Evolutionary conservation across 345 rosid species (phyloP), one percentile per base, ranked within the genome.

Genomic region (Citrus medica): DNA sequence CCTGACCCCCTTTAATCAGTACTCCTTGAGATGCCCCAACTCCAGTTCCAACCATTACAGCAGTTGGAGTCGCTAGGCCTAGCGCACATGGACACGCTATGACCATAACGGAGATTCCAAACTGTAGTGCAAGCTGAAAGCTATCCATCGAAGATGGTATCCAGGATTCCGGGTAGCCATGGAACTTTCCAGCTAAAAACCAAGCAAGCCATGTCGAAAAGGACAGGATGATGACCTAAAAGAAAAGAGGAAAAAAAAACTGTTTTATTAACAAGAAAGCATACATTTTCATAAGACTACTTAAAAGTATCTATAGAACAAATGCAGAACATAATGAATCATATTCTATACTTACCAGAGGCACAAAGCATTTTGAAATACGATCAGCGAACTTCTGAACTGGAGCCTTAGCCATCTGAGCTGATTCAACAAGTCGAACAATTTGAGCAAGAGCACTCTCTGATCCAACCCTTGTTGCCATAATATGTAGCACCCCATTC

Each of bases 21-120:
- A 95, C 93, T 24, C 99, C 99, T 80, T 87, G 97, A 46, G 99
- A 95, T 67, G 99, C 99, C 69, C 99, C 98, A 53, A 93, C 98
- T 58, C 99, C 99, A 6, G 99, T 93, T 25, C 98, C 99, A 55
- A 95, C 99, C 99, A 95, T 95, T 74, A 95, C 98, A 77, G 99
- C 99, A 0, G 99, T 95, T 27, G 99, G 98, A 68, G 99, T 95
- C n/a, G 99, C 99, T 16, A 95, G 87, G 14, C 98, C 98, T 16
- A 95, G 88, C 77, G 99, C 98, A 79, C 99, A 95, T 33, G 98
- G 99, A 74, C 99, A 95, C 51, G 99, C 99, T 67, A 95, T 93
- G 80, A 95, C 99, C 97, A 95, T 92, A 32, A 95, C 99, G 25
- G 99, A 92, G 79, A 95, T 95, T 59, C 99, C 99, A n/a, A 95